A percentile compares a stretch with the other conserved stretches of the same genome.
Evolutionary conservation across 306 rosid species (phyloP).

Genomic region (Chamaecrista fasciculata): DNA sequence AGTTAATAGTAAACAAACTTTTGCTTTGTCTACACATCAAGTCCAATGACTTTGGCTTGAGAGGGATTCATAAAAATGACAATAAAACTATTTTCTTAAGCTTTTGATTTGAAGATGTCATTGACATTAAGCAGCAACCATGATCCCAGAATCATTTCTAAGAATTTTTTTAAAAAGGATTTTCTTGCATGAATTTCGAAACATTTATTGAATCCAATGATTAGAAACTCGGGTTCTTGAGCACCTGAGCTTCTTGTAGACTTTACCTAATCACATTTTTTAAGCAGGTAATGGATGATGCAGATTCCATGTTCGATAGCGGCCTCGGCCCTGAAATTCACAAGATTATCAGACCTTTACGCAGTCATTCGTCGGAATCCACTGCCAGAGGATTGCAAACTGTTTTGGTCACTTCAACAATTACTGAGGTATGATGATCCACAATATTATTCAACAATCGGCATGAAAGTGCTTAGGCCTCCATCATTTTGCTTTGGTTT

Average conservation of each 20-base stretch:
- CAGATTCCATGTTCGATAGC: slow-evolving; percentile 71
- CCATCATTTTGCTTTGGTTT: slow-evolving; percentile 6
- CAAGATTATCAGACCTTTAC: slow-evolving; percentile 59
- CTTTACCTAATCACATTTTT: slow-evolving; percentile 11
- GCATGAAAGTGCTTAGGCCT: slow-evolving; percentile 5
- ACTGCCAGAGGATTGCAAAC: slow-evolving; percentile 69
- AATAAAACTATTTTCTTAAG: not conserved
- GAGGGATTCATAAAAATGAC: not conserved
- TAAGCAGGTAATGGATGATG: slow-evolving; percentile 79
- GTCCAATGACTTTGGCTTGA: not conserved
- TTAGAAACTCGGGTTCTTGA: too few species aligned
- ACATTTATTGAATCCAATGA: too few species aligned
- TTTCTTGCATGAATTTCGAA: too few species aligned
- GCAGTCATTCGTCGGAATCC: slow-evolving; percentile 51
- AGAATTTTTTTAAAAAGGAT: too few species aligned
- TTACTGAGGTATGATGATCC: slow-evolving; percentile 54
- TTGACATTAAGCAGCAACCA: too few species aligned
- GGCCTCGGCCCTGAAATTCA: slow-evolving; percentile 67
- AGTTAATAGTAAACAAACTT: too few species aligned
- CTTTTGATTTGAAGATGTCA: not conserved
- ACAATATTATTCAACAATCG: not conserved
- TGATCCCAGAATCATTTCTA: too few species aligned
- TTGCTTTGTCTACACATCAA: not conserved
- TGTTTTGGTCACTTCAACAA: slow-evolving; percentile 70
- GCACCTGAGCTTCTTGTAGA: not conserved